Conservation (phyloP, 2,329 filamentous ascomycete genomes). For the Monascus ruber region DNA sequence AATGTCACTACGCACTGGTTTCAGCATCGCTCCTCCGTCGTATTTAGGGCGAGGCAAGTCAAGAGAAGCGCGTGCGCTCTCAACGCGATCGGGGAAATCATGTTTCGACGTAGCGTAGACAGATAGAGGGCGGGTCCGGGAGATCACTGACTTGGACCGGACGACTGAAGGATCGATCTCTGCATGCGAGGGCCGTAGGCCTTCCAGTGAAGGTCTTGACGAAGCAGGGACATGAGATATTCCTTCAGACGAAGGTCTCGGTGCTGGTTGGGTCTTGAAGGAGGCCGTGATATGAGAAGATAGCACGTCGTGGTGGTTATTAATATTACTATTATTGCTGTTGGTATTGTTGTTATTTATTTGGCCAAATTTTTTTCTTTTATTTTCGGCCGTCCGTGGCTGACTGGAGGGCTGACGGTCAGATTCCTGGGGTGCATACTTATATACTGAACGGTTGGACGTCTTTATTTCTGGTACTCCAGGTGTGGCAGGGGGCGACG, state of each 20-base stretch:
- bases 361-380: constrained; percentile 9
- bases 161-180: constrained; percentile 50
- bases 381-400: constrained; percentile 28
- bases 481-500: constrained; percentile 41
- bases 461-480: constrained; percentile 16
- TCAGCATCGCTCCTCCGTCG: constrained; percentile 23
- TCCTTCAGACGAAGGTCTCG: constrained; percentile 37
- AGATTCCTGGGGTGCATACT: constrained; percentile 38
- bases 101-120: constrained; percentile 73
- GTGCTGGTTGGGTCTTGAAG: constrained; percentile 37
- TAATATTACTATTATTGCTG: not conserved
- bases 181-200: constrained; percentile 50
- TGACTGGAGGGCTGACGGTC: constrained; percentile 40
- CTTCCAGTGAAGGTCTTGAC: constrained; percentile 60
- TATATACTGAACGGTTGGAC: constrained; percentile 38
- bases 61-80: constrained; percentile 40
- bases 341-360: constrained; percentile 7
- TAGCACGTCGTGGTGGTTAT: not conserved
- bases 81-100: constrained; percentile 70
- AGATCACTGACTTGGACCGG: constrained; percentile 52
- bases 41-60: constrained; percentile 23
- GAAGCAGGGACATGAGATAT: constrained; percentile 45
- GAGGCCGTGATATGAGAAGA: constrained; percentile 24
- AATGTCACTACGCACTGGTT: constrained; percentile 22
- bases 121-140: constrained; percentile 63